phyloP scores from a whole-genome alignment of 1,284 basidiomycete species.

The Bondarzewia mesenterica region DNA sequence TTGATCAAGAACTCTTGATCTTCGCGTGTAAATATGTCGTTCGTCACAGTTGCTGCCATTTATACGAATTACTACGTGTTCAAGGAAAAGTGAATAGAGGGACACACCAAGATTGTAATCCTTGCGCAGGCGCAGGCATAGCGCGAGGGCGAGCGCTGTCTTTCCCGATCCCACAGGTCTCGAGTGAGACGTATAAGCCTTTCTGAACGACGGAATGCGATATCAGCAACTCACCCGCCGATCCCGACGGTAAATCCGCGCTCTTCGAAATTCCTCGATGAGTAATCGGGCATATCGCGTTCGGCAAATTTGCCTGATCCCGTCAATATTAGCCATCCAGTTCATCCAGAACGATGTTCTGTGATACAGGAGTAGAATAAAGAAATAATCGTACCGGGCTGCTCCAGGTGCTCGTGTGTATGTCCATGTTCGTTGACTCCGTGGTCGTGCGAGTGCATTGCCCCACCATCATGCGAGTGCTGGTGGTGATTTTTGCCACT shows the following conservation, averaged over 20 bases:
- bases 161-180: slow-evolving; percentile 97
- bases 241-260: slow-evolving; percentile 96
- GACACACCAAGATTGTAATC: slow-evolving; percentile 82
- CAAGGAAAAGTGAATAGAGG: neutral
- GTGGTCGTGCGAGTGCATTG: slow-evolving; percentile 39
- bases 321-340: neutral
- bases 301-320: slow-evolving; percentile 83
- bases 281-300: slow-evolving; percentile 88
- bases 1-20: slow-evolving; percentile 97
- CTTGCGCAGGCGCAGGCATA: slow-evolving; percentile 81
- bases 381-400: slow-evolving; percentile 55
- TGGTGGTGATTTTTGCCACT: slow-evolving; percentile 31
- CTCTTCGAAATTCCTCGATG: slow-evolving; percentile 81
- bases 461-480: slow-evolving; percentile 30
- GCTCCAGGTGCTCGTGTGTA: slow-evolving; percentile 84
- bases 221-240: slow-evolving; percentile 73
- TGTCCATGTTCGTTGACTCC: slow-evolving; percentile 76
- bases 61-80: too few relatives aligned
- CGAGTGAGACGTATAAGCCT: neutral
- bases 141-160: slow-evolving; percentile 87
- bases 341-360: neutral
- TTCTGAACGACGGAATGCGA: neutral
- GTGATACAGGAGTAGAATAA: too few relatives aligned
- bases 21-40: slow-evolving; percentile 96
- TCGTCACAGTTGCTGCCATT: slow-evolving; percentile 83